Evolutionary conservation across 371 early-diverging fungal genomes (phyloP), one percentile per base, ranked within the genome.

Genomic region (Mucor velutinosus): DNA sequence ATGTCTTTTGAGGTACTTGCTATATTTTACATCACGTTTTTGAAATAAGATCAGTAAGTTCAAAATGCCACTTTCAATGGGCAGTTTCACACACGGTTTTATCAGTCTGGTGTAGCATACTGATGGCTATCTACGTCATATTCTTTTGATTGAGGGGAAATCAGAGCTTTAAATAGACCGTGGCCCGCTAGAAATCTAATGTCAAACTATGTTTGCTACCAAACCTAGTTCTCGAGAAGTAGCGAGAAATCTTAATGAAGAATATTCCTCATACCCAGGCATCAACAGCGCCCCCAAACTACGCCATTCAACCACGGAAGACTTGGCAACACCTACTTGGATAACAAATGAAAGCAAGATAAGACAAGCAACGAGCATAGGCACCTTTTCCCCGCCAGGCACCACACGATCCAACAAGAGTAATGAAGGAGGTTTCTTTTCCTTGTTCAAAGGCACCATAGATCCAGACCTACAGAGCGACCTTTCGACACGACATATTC

Each of bases 401-500:
- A n/a, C 21, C 33, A 19, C 23, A 51, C 57, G 57, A 32, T 30
- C 12, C 33, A 32, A 33, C 25, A 25, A 21, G n/a, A 14, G 19
- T 1, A 45, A 62, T n/a, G 32, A 35, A 29, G 35, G 39, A 17
- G 25, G 14, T 23, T 14, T 17, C 6, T 45, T 30, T 64, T 51
- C 23, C 6, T 69, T 11, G 53, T 60, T 56, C 12, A 35, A 32
- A 21, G 30, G 19, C 25, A 29, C 23, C n/a, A 59, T 10, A 6
- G 43, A 64, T n/a, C 60, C 60, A 30, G 58, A 56, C 14, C 58
- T 45, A 7, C 35, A 45, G 12, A 47, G 63, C 6, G 77, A 77
- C 21, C 56, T 77, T 2, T 74, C 77, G 12, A 77, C 75, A 23
- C 70, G 68, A 8, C 77, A 77, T 30, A 56, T 72, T 17, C 8